phyloP scores from a whole-genome alignment of 2,329 filamentous ascomycete genomes.

The Leptographium galeiforme region DNA sequence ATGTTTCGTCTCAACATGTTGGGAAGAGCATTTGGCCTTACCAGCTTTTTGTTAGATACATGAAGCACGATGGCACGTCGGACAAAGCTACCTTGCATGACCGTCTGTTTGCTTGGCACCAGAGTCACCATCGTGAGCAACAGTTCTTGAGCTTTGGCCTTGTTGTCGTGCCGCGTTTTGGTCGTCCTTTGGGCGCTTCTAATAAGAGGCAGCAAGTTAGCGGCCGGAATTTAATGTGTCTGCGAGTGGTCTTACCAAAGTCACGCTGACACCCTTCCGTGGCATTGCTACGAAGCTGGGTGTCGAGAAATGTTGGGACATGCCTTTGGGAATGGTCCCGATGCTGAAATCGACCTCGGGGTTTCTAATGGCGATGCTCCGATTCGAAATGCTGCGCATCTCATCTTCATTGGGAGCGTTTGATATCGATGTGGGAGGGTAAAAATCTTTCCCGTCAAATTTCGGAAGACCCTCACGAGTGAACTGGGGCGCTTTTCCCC shows the following conservation, averaged over 20 bases:
- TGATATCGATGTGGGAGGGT: constrained; percentile 36
- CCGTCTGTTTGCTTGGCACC: neutral
- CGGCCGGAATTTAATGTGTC: neutral
- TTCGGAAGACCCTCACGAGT: constrained; percentile 42
- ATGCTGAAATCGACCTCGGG: neutral
- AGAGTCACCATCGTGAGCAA: neutral
- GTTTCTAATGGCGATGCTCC: constrained; percentile 1
- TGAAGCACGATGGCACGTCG: neutral
- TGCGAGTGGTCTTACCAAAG: constrained; percentile 5
- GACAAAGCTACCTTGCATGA: neutral
- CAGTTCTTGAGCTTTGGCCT: neutral
- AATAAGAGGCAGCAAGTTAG: neutral
- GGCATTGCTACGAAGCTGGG: neutral
- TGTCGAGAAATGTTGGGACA: neutral
- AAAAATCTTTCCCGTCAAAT: constrained; percentile 53
- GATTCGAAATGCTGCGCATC: neutral
- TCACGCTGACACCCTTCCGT: constrained; percentile 9
- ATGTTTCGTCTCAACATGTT: constrained; percentile 36
- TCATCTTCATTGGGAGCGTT: neutral
- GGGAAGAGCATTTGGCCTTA: constrained; percentile 30
- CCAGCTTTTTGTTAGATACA: neutral
- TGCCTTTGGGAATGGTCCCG: neutral
- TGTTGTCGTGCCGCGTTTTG: neutral
- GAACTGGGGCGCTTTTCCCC: constrained; percentile 40
- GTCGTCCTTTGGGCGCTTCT: neutral